Conservation (phyloP, 139 green algal species). For the Chlorella sp. region DNA sequence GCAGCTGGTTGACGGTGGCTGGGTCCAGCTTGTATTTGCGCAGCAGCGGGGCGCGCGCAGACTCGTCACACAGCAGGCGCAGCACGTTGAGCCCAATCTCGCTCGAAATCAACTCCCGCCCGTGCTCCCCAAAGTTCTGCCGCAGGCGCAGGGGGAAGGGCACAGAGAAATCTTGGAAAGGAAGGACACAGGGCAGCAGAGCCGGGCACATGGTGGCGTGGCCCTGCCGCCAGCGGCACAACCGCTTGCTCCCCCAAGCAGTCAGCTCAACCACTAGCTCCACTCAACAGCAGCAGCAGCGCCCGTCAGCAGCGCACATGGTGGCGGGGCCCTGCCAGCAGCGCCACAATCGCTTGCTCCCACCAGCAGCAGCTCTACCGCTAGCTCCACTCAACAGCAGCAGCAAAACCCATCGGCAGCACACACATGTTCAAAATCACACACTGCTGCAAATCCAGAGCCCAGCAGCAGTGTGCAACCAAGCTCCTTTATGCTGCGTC, state of each 20-base stretch:
- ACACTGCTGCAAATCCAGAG: too few species aligned
- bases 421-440: too few species aligned
- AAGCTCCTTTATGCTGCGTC: not conserved
- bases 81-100: constrained; percentile 88
- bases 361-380: not conserved
- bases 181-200: not conserved
- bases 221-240: not conserved
- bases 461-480: too few species aligned
- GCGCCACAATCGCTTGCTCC: not conserved
- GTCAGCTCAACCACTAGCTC: not conserved
- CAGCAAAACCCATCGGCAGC: not conserved
- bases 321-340: too few species aligned
- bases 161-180: not conserved
- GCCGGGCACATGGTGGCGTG: not conserved
- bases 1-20: constrained; percentile 39
- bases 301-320: not conserved
- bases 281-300: not conserved
- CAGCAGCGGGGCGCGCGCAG: not conserved
- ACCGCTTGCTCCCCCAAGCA: not conserved
- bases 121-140: constrained; percentile 95
- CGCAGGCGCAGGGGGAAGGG: not conserved
- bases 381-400: not conserved
- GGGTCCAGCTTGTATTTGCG: not conserved
- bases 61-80: constrained; percentile 61
- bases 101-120: constrained; percentile 85